Conservation (phyloP, 176 grass and related monocot species). For the Zea luxurians region DNA sequence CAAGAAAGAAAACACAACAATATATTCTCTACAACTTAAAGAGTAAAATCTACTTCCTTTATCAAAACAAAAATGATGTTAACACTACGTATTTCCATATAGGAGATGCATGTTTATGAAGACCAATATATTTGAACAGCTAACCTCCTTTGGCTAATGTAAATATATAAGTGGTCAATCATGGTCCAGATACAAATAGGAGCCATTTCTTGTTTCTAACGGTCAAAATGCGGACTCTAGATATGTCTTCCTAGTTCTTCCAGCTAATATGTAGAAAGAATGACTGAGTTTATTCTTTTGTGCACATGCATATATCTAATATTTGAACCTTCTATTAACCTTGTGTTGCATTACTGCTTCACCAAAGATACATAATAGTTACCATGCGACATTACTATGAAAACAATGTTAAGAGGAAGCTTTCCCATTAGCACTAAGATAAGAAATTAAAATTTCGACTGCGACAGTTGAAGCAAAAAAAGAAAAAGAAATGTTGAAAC, state of each 20-base stretch:
- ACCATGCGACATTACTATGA: background rate
- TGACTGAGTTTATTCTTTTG: constrained; percentile 1
- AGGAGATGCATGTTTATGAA: constrained; percentile 15
- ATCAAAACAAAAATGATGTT: too few relatives aligned
- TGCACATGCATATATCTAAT: too few relatives aligned
- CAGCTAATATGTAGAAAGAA: background rate
- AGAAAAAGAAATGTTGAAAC: background rate
- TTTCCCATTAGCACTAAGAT: constrained; percentile 1
- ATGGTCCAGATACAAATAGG: background rate
- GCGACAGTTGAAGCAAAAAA: background rate
- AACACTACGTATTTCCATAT: too few relatives aligned
- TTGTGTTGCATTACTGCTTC: background rate
- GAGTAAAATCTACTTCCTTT: too few relatives aligned
- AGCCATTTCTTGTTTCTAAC: constrained; percentile 24
- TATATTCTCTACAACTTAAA: too few relatives aligned
- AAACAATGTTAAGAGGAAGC: background rate
- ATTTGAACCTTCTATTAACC: too few relatives aligned
- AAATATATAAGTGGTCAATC: too few relatives aligned
- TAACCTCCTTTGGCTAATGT: background rate
- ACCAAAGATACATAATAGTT: background rate
- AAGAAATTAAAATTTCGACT: background rate
- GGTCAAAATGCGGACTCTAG: background rate
- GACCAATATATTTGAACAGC: background rate
- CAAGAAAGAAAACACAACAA: too few relatives aligned
- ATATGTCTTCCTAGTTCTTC: background rate